phyloP scores from a whole-genome alignment of 805 yeast genomes.

The Hemisphaericaspora nanyangensis region DNA sequence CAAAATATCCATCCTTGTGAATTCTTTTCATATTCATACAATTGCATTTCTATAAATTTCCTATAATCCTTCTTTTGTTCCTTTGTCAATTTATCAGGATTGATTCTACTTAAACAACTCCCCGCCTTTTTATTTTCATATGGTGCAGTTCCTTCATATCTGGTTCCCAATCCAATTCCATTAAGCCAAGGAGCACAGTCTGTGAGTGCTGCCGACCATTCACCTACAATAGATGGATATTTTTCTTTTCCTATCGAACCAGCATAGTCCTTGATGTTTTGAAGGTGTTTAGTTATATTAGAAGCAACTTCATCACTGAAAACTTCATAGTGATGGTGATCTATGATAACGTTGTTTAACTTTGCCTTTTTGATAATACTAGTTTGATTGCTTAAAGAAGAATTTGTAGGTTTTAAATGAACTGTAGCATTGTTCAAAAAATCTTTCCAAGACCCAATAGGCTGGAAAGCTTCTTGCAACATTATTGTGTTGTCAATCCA shows the following conservation, averaged over 20 bases:
- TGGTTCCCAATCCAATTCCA: constrained; percentile 64
- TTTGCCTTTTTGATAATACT: constrained; percentile 14
- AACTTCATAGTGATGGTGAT: constrained; percentile 41
- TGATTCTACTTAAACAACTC: constrained; percentile 39
- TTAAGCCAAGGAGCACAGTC: constrained; percentile 70
- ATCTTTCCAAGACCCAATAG: constrained; percentile 52
- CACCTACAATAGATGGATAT: constrained; percentile 58
- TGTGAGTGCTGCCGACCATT: constrained; percentile 68
- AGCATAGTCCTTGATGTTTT: constrained; percentile 28
- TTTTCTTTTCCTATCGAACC: constrained; percentile 30
- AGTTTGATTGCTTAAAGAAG: constrained; percentile 2
- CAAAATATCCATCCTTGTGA: constrained; percentile 65
- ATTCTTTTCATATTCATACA: constrained; percentile 44
- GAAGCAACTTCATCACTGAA: constrained; percentile 24
- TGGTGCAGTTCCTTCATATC: constrained; percentile 48
- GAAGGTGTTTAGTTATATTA: constrained; percentile 28
- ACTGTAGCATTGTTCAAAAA: constrained; percentile 22
- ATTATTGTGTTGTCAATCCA: constrained; percentile 42
- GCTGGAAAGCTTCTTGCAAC: constrained; percentile 64
- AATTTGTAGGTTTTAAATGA: constrained; percentile 5
- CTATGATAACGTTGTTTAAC: constrained; percentile 33
- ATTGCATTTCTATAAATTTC: constrained; percentile 57
- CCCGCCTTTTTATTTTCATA: constrained; percentile 30
- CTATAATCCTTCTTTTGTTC: constrained; percentile 43
- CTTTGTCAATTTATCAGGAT: constrained; percentile 39